Evolutionary conservation across 2,329 filamentous ascomycete species (phyloP).

Genomic region (Helotiales sp.): DNA sequence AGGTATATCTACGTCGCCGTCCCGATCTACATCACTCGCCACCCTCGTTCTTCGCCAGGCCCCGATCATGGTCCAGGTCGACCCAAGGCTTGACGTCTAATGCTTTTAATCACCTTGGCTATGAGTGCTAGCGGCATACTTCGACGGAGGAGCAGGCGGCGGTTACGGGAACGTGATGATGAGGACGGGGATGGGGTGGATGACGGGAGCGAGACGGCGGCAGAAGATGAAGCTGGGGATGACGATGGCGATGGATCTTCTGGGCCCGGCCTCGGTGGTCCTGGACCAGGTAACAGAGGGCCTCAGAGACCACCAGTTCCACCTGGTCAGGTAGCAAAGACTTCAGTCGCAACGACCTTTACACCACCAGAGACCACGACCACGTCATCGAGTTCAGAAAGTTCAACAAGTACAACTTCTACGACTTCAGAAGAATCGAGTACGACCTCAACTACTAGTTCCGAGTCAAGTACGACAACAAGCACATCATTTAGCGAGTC

Average conservation of each 20-base stretch:
- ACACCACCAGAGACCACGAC: background rate
- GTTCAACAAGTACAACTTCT: background rate
- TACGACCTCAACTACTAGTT: background rate
- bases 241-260: background rate
- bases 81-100: slow-evolving; percentile 1
- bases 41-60: slow-evolving; percentile 1
- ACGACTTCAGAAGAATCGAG: background rate
- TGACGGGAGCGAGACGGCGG: background rate
- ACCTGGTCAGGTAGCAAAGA: background rate
- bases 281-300: background rate
- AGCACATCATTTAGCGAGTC: background rate
- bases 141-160: background rate
- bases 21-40: background rate
- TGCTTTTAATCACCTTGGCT: background rate
- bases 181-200: background rate
- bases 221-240: background rate
- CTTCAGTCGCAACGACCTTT: background rate
- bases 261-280: background rate
- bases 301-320: background rate
- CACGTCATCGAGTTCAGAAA: background rate
- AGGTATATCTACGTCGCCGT: background rate
- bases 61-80: slow-evolving; percentile 6
- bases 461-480: background rate
- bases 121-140: background rate
- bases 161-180: background rate